Conservation (phyloP, 129 eudicot genomes). For the Erigeron canadensis region DNA sequence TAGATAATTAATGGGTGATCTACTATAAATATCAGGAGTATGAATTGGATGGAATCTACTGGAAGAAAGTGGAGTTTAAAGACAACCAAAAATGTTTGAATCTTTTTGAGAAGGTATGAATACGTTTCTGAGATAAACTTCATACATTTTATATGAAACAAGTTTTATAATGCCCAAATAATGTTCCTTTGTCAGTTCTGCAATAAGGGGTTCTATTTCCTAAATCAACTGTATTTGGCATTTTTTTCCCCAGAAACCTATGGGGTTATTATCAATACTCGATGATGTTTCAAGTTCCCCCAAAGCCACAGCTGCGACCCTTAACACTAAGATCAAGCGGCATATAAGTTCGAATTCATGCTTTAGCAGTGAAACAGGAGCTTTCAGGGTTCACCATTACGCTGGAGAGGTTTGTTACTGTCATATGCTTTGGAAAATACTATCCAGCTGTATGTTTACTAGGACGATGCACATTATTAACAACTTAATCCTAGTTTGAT, state of each 20-base stretch:
- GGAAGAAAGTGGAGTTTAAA: conserved; percentile 78
- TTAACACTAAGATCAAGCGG: conserved; percentile 65
- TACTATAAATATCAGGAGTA: conserved; percentile 56
- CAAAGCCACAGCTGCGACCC: conserved; percentile 68
- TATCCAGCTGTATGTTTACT: not conserved
- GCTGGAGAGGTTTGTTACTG: conserved; percentile 67
- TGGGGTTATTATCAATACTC: conserved; percentile 71
- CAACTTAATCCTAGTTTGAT: not conserved
- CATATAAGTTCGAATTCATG: conserved; percentile 57
- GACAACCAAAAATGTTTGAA: conserved; percentile 93
- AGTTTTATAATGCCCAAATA: not conserved
- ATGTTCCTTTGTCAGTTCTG: not conserved
- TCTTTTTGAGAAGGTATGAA: conserved; percentile 84
- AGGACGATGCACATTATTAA: conserved; percentile 5
- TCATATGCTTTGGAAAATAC: not conserved
- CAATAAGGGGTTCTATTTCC: not conserved
- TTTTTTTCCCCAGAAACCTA: conserved; percentile 60
- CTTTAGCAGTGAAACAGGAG: conserved; percentile 63
- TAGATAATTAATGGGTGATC: not conserved
- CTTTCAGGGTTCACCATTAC: conserved; percentile 67
- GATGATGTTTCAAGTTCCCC: conserved; percentile 73
- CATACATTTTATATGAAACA: not conserved
- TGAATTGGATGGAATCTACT: conserved; percentile 83
- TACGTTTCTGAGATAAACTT: not conserved
- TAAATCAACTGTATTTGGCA: not conserved